Base-by-base conservation (phyloP, 2,329 filamentous ascomycete species). In the Westerdykella sp. region DNA sequence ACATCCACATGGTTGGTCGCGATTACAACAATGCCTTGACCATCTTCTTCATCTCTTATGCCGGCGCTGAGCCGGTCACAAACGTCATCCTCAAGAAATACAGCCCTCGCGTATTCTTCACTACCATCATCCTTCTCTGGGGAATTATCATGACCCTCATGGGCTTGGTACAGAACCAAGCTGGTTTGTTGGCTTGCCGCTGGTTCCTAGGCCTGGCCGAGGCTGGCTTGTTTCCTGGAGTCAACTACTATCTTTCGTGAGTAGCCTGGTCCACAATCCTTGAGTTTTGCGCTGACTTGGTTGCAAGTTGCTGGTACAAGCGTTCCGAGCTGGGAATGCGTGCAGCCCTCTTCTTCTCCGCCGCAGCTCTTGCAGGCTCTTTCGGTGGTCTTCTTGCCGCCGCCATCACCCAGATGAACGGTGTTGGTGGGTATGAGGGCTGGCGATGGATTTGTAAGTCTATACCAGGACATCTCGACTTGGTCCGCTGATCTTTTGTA, bases 11-110 rank as follows among this genome's bases (percentile, higher is more conserved):
- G 60, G 41, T 18, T 0, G 78, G 77, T 2, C 79, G 83, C 42
- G 72, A 83, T 50, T 85, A 85, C 52, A 70, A 84, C 4, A 77
- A 76, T 1, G 79, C 80, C 1, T 57, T 85, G 40, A 85, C 81
- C 1, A 65, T 85, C 2, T 85, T 84, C 63, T 85, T 85, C 59
- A 68, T 73, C 47, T 69, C 68, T 1, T 74, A 74, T 47, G 69
- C 71, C n/a, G 57, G 68, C 16, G 66, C 72, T 37, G 72, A 74
- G 54, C 69, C 64, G 3, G 76, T 80, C 0, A 81, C 78, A 55
- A 83, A 82, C 52, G 77, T 82, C 46, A 65, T 81, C 13, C 72
- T 83, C 31, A 83, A 82, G 56, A 69, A 72, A 2, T 81, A 77
- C 2, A 79, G 75, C 0, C 78, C 79, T 0, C 60, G 62, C 39